A percentile compares a stretch with the other conserved stretches of the same genome.
These are phyloP conservation scores for Protomyces inundatus DNA, from an alignment of 1,139 yeast species.

Conservation along the genomic window DNA sequence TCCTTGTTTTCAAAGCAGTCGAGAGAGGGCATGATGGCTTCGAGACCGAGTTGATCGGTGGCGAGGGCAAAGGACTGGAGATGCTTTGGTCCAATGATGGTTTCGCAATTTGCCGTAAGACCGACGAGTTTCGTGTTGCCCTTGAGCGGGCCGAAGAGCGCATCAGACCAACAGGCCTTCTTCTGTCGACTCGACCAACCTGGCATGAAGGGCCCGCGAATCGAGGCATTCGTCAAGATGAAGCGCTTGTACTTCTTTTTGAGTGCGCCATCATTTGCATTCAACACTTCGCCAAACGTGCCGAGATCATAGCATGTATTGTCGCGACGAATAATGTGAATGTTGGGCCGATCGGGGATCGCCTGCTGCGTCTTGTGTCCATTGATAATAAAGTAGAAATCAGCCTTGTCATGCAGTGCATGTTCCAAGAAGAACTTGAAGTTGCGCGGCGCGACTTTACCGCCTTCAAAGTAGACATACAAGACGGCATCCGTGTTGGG, in stretches of 20 bases:
- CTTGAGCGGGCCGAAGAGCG: background rate
- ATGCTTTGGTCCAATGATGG: background rate
- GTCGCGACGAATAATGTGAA: slow-evolving; percentile 3
- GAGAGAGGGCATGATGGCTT: slow-evolving; percentile 11
- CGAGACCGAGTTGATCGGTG: slow-evolving; percentile 9
- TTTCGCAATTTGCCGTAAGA: slow-evolving; percentile 15
- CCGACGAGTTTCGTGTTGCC: slow-evolving; percentile 11
- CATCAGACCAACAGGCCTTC: slow-evolving; percentile 8
- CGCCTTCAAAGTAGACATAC: slow-evolving; percentile 15
- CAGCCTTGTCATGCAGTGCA: slow-evolving; percentile 19
- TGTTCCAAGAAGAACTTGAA: slow-evolving; percentile 12
- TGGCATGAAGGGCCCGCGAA: slow-evolving; percentile 23
- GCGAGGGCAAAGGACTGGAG: slow-evolving; percentile 10
- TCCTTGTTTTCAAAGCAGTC: background rate
- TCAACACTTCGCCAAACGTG: slow-evolving; percentile 2
- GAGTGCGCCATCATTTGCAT: slow-evolving; percentile 1
- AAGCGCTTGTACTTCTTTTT: slow-evolving; percentile 4
- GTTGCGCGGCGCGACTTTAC: background rate
- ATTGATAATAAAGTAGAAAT: slow-evolving; percentile 16
- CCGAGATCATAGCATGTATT: slow-evolving; percentile 15
- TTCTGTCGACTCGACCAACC: slow-evolving; percentile 8
- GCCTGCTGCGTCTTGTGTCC: background rate
- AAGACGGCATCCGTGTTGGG: background rate
- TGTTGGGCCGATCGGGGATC: slow-evolving; percentile 4
- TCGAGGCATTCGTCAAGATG: slow-evolving; percentile 11